phyloP scores from a whole-genome alignment of 2,329 filamentous ascomycete genomes.

The Aspergillus sp. region DNA sequence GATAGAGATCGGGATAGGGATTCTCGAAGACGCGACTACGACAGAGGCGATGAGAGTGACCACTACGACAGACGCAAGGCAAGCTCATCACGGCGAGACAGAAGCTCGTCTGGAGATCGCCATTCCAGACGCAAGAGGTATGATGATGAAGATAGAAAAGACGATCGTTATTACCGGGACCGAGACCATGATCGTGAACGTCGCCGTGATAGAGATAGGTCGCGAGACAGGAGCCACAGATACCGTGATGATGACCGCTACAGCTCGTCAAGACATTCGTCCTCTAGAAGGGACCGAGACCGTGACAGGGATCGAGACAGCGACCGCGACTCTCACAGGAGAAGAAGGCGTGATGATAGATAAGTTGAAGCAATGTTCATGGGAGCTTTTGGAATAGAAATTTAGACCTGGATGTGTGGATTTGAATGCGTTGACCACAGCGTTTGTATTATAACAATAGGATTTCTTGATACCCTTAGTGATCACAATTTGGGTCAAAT shows the following conservation, averaged over 20 bases:
- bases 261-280: slow-evolving; percentile 24
- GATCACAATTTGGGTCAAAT: not conserved
- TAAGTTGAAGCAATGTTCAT: not conserved
- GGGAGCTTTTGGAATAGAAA: too few species aligned
- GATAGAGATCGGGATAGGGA: slow-evolving; percentile 29
- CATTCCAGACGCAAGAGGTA: slow-evolving; percentile 32
- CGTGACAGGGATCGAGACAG: slow-evolving; percentile 22
- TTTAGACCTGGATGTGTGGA: not conserved
- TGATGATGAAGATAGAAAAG: slow-evolving; percentile 31
- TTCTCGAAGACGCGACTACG: slow-evolving; percentile 29
- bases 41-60: slow-evolving; percentile 25
- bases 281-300: slow-evolving; percentile 24
- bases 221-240: slow-evolving; percentile 25
- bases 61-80: slow-evolving; percentile 34
- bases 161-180: slow-evolving; percentile 32
- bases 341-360: slow-evolving; percentile 23
- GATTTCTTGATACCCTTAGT: slow-evolving; percentile 4
- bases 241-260: slow-evolving; percentile 29
- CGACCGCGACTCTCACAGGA: slow-evolving; percentile 25
- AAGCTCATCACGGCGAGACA: slow-evolving; percentile 33
- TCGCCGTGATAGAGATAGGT: slow-evolving; percentile 21
- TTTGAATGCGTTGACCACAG: slow-evolving; percentile 4
- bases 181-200: slow-evolving; percentile 19
- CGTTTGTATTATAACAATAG: not conserved
- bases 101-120: slow-evolving; percentile 31